Evolutionary conservation across 495 filamentous ascomycete species (phyloP).

Genomic region (Talaromyces trachyspermus): DNA sequence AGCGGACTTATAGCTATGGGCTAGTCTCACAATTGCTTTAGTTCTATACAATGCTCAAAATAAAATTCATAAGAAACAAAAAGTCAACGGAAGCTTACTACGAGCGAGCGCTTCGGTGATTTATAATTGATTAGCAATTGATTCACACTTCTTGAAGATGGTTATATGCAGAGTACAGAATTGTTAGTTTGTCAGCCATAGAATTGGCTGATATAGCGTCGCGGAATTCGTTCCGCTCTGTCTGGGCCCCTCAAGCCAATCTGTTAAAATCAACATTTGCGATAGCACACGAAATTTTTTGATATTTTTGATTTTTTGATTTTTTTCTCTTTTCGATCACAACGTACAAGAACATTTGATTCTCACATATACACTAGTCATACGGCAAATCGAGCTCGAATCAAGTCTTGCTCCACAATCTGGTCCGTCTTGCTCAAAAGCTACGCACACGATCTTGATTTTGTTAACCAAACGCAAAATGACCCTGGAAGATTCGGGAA

Average conservation of each 20-base stretch:
- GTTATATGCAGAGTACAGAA: neutral
- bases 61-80: neutral
- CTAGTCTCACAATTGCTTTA: no score
- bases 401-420: slow-evolving; percentile 25
- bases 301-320: no score
- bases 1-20: no score
- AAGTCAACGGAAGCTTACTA: no score
- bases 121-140: neutral
- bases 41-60: neutral
- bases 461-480: slow-evolving; percentile 29
- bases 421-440: slow-evolving; percentile 32
- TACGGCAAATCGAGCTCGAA: slow-evolving; percentile 3
- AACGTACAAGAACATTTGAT: no score
- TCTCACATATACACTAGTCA: neutral
- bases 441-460: slow-evolving; percentile 12
- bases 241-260: no score
- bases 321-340: neutral
- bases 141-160: no score
- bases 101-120: no score
- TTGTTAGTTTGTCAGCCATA: no score
- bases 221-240: neutral
- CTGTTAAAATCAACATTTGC: neutral
- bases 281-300: neutral
- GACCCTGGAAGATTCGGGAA: slow-evolving; percentile 30
- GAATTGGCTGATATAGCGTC: neutral